Evolutionary conservation across 495 filamentous ascomycete species (phyloP).

Genomic region (Lophiostoma macrostomum): DNA sequence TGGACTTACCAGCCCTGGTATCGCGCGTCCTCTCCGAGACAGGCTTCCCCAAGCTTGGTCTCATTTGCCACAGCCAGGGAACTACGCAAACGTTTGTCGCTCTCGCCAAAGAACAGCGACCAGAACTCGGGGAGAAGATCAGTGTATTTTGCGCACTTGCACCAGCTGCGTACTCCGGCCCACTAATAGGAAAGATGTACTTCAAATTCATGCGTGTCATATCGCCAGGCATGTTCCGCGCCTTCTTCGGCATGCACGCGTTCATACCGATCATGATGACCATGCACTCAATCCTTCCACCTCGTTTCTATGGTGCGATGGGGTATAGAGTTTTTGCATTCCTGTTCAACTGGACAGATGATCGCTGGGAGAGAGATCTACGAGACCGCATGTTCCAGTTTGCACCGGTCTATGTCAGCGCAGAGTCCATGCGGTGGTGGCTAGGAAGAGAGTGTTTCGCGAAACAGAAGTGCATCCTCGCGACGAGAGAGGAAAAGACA

Average conservation of each 20-base stretch:
- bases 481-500: conserved; percentile 65
- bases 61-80: conserved; percentile 87
- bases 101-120: conserved; percentile 86
- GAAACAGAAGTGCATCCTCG: conserved; percentile 83
- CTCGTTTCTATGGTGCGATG: conserved; percentile 72
- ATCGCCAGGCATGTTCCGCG: conserved; percentile 68
- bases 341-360: conserved; percentile 86
- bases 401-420: conserved; percentile 82
- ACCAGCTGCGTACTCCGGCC: conserved; percentile 87
- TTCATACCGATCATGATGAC: conserved; percentile 96
- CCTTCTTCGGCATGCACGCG: conserved; percentile 88
- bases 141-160: conserved; percentile 92
- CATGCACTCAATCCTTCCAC: conserved; percentile 64
- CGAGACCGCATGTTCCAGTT: conserved; percentile 87
- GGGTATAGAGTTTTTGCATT: conserved; percentile 90
- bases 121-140: conserved; percentile 78
- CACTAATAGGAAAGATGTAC: conserved; percentile 79
- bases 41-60: conserved; percentile 75
- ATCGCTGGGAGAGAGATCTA: conserved; percentile 78
- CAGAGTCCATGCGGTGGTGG: conserved; percentile 96
- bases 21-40: conserved; percentile 80
- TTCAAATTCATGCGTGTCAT: conserved; percentile 90
- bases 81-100: conserved; percentile 89
- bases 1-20: conserved; percentile 86
- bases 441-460: conserved; percentile 88